A percentile compares a stretch with the other conserved stretches of the same genome.
phyloP scores from a whole-genome alignment of 345 rosid species.

The Syzygium jambos region DNA sequence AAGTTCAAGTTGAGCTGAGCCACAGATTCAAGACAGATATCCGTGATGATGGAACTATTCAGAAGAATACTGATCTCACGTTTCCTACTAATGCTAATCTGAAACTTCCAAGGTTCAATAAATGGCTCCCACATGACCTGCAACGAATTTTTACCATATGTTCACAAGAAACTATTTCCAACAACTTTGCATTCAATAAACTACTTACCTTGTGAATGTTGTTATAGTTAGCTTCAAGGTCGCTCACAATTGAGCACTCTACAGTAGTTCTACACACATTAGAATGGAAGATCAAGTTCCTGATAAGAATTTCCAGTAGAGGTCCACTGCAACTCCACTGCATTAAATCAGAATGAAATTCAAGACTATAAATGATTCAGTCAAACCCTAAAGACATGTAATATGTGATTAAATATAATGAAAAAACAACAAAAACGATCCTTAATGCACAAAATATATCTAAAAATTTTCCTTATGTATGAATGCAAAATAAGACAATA shows the following conservation, averaged over 20 bases:
- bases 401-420: neutral
- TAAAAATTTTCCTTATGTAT: neutral
- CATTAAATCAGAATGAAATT: constrained; percentile 12
- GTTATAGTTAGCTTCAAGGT: constrained; percentile 74
- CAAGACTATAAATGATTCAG: neutral
- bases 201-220: constrained; percentile 72
- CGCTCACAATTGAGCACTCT: constrained; percentile 44
- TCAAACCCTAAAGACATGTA: neutral
- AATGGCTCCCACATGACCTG: constrained; percentile 95
- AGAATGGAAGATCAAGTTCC: constrained; percentile 36
- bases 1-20: constrained; percentile 67
- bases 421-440: neutral
- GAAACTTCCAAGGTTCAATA: constrained; percentile 84
- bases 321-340: constrained; percentile 89
- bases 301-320: constrained; percentile 60
- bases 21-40: constrained; percentile 49
- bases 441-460: neutral
- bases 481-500: neutral
- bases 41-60: constrained; percentile 41
- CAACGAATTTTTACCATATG: neutral
- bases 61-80: constrained; percentile 44
- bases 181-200: neutral
- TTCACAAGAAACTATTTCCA: neutral
- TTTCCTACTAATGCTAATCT: constrained; percentile 35
- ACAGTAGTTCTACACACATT: constrained; percentile 29